These are phyloP conservation scores for Lithospermum erythrorhizon DNA, from an alignment of 257 asterid genomes.

Conservation along the genomic window DNA sequence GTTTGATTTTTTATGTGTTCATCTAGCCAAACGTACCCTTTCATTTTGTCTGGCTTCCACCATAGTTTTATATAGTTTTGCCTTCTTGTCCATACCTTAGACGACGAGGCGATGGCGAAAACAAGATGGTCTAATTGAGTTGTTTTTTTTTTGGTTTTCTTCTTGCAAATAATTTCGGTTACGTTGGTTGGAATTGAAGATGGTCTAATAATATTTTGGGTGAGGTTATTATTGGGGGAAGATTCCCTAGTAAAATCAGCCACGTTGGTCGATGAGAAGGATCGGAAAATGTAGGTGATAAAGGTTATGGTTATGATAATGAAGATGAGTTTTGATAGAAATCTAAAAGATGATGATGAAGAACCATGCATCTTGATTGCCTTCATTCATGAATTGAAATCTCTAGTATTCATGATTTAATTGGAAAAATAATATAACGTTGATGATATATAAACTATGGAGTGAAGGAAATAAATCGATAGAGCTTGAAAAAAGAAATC, in stretches of 20 bases:
- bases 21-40: slow-evolving; percentile 36
- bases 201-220: too few species aligned
- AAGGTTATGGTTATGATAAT: slow-evolving; percentile 8
- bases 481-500: too few species aligned
- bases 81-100: slow-evolving; percentile 20
- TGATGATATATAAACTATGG: too few species aligned
- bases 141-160: background rate
- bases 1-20: background rate
- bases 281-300: slow-evolving; percentile 10
- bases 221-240: too few species aligned
- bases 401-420: background rate
- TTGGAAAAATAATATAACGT: too few species aligned
- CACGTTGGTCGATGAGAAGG: background rate
- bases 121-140: slow-evolving; percentile 30
- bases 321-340: slow-evolving; percentile 4
- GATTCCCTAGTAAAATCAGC: background rate
- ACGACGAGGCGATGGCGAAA: slow-evolving; percentile 36
- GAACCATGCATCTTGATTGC: slow-evolving; percentile 5
- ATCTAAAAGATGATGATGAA: background rate
- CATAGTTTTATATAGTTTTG: slow-evolving; percentile 27
- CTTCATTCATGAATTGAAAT: background rate
- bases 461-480: background rate
- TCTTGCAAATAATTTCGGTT: too few species aligned
- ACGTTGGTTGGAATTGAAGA: too few species aligned
- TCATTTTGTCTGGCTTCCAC: slow-evolving; percentile 24